phyloP scores from a whole-genome alignment of 352 stramenopile genomes.

The Globisporangium sylvaticum region DNA sequence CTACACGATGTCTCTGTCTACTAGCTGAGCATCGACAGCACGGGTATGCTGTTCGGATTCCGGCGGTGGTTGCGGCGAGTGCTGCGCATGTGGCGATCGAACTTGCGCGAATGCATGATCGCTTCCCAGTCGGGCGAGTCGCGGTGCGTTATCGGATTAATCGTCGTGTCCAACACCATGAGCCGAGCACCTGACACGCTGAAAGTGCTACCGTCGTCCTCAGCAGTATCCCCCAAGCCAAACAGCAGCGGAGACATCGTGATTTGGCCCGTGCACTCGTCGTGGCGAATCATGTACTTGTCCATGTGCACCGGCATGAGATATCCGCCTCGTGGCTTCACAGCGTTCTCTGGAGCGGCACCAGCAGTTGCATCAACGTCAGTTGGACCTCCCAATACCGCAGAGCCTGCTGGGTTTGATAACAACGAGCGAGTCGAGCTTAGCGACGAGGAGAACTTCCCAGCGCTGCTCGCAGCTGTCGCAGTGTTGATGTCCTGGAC shows the following conservation, averaged over 20 bases:
- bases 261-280: constrained; percentile 5
- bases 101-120: constrained; percentile 53
- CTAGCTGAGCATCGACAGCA: constrained; percentile 18
- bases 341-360: neutral
- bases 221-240: neutral
- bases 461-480: neutral
- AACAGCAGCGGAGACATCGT: constrained; percentile 6
- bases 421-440: neutral
- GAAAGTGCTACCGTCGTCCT: neutral
- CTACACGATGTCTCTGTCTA: neutral
- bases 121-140: constrained; percentile 32
- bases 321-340: constrained; percentile 33
- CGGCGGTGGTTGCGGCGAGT: constrained; percentile 54
- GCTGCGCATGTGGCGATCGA: constrained; percentile 68
- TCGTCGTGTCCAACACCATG: constrained; percentile 7
- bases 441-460: neutral
- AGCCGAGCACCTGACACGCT: neutral
- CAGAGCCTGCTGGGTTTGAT: neutral
- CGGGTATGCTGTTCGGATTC: constrained; percentile 34
- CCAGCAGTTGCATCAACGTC: neutral
- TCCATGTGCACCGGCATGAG: constrained; percentile 46
- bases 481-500: constrained; percentile 29
- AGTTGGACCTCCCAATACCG: neutral
- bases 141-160: neutral
- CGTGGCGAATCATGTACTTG: constrained; percentile 38